These are phyloP conservation scores for Camellia lanceoleosa DNA, from an alignment of 148 eudicot genomes.

Conservation along the genomic window DNA sequence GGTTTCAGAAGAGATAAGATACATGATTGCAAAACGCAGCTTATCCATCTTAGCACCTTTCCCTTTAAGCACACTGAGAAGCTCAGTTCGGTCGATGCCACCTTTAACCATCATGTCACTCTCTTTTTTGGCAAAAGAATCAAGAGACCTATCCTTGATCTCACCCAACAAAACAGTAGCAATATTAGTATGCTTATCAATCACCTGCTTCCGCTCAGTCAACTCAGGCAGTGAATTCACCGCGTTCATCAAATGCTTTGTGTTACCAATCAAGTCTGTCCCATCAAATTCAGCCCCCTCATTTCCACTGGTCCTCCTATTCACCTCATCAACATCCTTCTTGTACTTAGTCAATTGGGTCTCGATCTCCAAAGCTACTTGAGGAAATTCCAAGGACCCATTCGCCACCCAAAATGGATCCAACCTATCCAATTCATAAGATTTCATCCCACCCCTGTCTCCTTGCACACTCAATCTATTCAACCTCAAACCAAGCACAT, in stretches of 20 bases:
- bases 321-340: constrained; percentile 87
- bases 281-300: constrained; percentile 85
- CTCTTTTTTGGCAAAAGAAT: constrained; percentile 83
- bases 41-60: constrained; percentile 78
- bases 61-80: constrained; percentile 70
- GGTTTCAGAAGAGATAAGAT: constrained; percentile 70
- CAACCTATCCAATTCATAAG: constrained; percentile 62
- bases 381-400: constrained; percentile 83
- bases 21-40: constrained; percentile 87
- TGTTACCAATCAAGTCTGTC: constrained; percentile 79
- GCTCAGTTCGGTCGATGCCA: constrained; percentile 69
- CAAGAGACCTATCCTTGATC: constrained; percentile 81
- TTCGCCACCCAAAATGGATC: constrained; percentile 85
- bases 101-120: constrained; percentile 92
- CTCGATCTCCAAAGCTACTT: constrained; percentile 88
- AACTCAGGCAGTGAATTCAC: constrained; percentile 89
- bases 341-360: constrained; percentile 79
- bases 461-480: constrained; percentile 76
- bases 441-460: constrained; percentile 77
- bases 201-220: constrained; percentile 81
- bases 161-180: constrained; percentile 80
- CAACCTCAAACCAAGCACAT: constrained; percentile 72
- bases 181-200: constrained; percentile 87
- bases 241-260: constrained; percentile 89
- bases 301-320: constrained; percentile 72